These are phyloP conservation scores for Coemansia sp. DNA, from an alignment of 192 early-diverging fungal genomes.

Conservation along the genomic window DNA sequence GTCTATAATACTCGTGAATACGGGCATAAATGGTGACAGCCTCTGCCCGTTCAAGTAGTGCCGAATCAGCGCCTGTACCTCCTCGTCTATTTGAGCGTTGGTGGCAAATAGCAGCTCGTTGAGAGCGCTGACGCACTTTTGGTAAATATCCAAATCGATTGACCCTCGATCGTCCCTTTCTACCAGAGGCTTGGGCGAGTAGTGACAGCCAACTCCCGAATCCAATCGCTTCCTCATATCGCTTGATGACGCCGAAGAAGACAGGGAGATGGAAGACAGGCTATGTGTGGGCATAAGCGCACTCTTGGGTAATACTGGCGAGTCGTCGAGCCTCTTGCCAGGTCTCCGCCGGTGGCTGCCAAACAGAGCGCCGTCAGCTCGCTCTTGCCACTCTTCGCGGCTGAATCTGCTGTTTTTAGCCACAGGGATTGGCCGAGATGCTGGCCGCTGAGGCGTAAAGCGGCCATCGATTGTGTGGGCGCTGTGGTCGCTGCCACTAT, in stretches of 20 bases:
- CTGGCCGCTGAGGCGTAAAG: slow-evolving; percentile 17
- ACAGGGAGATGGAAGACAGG: background rate
- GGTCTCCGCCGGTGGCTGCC: slow-evolving; percentile 20
- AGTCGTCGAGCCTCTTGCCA: background rate
- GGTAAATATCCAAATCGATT: background rate
- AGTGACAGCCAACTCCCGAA: background rate
- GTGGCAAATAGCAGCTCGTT: slow-evolving; percentile 47
- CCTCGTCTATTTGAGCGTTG: slow-evolving; percentile 32
- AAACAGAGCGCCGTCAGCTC: slow-evolving; percentile 28
- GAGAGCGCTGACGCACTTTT: slow-evolving; percentile 25
- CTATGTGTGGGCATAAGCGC: background rate
- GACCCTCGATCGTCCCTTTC: background rate
- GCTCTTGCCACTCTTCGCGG: slow-evolving; percentile 35
- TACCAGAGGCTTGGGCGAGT: background rate
- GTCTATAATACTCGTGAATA: slow-evolving; percentile 28
- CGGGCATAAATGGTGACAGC: slow-evolving; percentile 7
- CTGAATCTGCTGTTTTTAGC: slow-evolving; percentile 15
- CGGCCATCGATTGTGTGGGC: background rate
- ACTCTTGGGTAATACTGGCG: background rate
- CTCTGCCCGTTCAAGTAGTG: slow-evolving; percentile 21
- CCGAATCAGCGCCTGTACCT: slow-evolving; percentile 21
- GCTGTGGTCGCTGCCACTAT: background rate
- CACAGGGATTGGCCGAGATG: slow-evolving; percentile 5
- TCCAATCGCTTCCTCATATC: background rate
- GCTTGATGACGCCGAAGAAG: background rate